A percentile compares a stretch with the other conserved stretches of the same genome.
Evolutionary conservation across 176 grass and related monocot genomes (phyloP).

Genomic region (Dendrocalamus sinicus): DNA sequence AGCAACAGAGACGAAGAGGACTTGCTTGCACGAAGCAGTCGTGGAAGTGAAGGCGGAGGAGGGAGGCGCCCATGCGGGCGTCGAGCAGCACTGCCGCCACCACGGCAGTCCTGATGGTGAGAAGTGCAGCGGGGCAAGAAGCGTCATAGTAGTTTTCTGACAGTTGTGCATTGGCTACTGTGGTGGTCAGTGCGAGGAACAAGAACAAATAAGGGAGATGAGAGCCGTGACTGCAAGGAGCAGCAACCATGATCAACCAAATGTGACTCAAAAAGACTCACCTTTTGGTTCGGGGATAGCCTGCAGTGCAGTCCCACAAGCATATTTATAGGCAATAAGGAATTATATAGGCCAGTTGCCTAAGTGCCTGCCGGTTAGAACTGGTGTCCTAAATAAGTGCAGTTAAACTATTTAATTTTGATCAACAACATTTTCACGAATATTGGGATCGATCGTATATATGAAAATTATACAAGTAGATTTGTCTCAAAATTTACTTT

Average conservation of each 20-base stretch:
- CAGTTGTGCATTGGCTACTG: slow-evolving; percentile 61
- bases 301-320: not conserved
- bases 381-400: not conserved
- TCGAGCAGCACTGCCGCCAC: slow-evolving; percentile 53
- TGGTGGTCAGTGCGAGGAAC: slow-evolving; percentile 23
- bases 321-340: slow-evolving; percentile 35
- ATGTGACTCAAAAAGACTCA: not conserved
- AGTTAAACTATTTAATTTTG: not conserved
- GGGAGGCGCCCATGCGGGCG: slow-evolving; percentile 70
- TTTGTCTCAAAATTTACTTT: no score
- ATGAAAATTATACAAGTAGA: not conserved
- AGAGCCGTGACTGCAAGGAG: not conserved
- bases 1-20: not conserved
- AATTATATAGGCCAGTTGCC: not conserved
- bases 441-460: not conserved
- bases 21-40: slow-evolving; percentile 79
- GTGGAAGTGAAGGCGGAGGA: slow-evolving; percentile 75
- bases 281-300: slow-evolving; percentile 9
- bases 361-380: not conserved
- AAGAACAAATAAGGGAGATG: not conserved
- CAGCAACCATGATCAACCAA: slow-evolving; percentile 10
- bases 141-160: slow-evolving; percentile 67
- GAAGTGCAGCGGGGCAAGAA: slow-evolving; percentile 63
- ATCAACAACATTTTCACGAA: not conserved
- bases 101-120: slow-evolving; percentile 59